Percentiles rank a stretch among this genome's conserved stretches.
phyloP scores from a whole-genome alignment of 1,284 basidiomycete species.

The Trichosporon sp. region DNA sequence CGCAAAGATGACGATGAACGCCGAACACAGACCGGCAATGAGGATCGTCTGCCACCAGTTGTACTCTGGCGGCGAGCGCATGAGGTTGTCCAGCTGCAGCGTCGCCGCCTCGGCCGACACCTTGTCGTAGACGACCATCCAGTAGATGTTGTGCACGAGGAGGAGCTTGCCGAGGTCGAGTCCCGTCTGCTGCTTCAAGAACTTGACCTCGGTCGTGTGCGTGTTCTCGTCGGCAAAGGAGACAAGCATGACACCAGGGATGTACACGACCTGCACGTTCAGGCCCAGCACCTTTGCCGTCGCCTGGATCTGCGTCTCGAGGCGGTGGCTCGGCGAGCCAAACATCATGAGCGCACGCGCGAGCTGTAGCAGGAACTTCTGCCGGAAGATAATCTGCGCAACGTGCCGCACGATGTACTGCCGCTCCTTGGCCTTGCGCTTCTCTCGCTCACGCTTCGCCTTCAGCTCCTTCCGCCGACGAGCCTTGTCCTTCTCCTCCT shows the following conservation, averaged over 20 bases:
- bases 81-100: constrained; percentile 65
- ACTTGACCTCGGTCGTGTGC: constrained; percentile 78
- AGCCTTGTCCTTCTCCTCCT: constrained; percentile 39
- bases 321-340: constrained; percentile 80
- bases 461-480: constrained; percentile 45
- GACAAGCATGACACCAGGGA: constrained; percentile 75
- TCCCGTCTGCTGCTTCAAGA: constrained; percentile 68
- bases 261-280: constrained; percentile 74
- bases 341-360: constrained; percentile 92
- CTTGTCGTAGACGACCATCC: constrained; percentile 83
- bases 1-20: constrained; percentile 60
- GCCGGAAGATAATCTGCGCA: constrained; percentile 75
- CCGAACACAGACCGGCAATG: constrained; percentile 74
- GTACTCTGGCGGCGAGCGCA: constrained; percentile 61
- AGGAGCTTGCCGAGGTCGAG: constrained; percentile 73
- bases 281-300: constrained; percentile 81
- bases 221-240: constrained; percentile 77
- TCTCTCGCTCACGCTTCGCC: constrained; percentile 50
- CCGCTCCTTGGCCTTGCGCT: constrained; percentile 54
- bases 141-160: constrained; percentile 71
- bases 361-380: constrained; percentile 86
- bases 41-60: constrained; percentile 62
- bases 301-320: constrained; percentile 78
- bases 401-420: constrained; percentile 83
- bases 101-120: constrained; percentile 75